Base-by-base conservation (phyloP, 169 alveolate genomes). In the Plasmodium falciparum region DNA sequence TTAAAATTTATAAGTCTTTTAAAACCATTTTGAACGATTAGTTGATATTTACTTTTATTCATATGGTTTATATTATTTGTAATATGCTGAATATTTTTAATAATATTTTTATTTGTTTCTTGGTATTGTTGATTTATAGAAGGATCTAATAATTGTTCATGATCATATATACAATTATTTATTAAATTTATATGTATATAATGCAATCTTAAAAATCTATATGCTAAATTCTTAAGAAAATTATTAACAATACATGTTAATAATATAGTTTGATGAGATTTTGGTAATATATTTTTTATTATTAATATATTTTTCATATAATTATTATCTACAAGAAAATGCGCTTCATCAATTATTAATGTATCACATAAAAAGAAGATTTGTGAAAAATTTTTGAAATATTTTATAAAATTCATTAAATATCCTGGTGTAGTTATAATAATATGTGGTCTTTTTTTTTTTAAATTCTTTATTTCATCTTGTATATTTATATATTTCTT, bases 311-410 rank as follows among this genome's bases (percentile, higher is more conserved):
- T 80, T 58, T 67, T 56, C n/a, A 80, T 20, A 45, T 52, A 80
- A 69, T 80, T 80, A 29, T 69, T 33, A 80, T 80, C 59, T 56
- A 80, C 20, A 43, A 80, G 73, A 50, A 80, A 80, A 56, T 80
- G 70, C 13, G 91, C 91, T 69, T 80, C 91, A 47, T 80, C 91
- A 39, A 80, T 71, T 45, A 80, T 69, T 22, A 80, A 29, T 33
- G 91, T 80, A 39, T 80, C 91, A 69, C 91, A 80, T 70, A 80
- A 80, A 80, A 80, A 80, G 58, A 80, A 39, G 65, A 69, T 52
- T 11, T 69, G 45, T 54, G 67, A 56, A 61, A 80, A 80, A 20
- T 33, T 5, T 17, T 43, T 33, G 4, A 83, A 56, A 61, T 26
- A 80, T 52, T 70, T 66, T 43, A 80, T 70, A 69, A 67, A 72